phyloP scores from a whole-genome alignment of 1,139 yeast species.

The Kodamaea alishanica region DNA sequence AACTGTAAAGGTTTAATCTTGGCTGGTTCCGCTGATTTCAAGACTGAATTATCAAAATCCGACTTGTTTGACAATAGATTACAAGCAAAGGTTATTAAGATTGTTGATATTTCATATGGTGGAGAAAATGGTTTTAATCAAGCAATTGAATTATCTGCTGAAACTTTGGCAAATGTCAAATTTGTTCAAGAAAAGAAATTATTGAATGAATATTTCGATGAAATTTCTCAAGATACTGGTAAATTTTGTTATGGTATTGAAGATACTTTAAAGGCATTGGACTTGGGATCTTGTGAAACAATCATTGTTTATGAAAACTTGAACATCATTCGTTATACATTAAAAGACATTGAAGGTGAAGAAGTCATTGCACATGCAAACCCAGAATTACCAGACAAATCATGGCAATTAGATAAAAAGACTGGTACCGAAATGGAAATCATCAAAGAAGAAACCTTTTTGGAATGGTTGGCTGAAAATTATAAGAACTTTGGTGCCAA shows the following conservation, averaged over 20 bases:
- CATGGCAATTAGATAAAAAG: conserved; percentile 73
- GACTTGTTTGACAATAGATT: conserved; percentile 90
- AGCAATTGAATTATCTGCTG: conserved; percentile 96
- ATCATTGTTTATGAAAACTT: conserved; percentile 91
- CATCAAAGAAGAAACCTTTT: conserved; percentile 72
- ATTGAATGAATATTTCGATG: conserved; percentile 87
- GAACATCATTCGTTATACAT: conserved; percentile 76
- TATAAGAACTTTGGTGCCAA: conserved; percentile 92
- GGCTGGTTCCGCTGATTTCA: conserved; percentile 99
- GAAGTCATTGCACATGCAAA: conserved; percentile 71
- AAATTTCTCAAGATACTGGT: conserved; percentile 94
- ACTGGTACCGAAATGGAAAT: conserved; percentile 90
- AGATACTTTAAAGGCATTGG: conserved; percentile 92
- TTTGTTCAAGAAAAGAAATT: conserved; percentile 97
- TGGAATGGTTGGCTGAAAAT: conserved; percentile 98
- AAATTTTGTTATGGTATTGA: conserved; percentile 96
- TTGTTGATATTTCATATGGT: conserved; percentile 96
- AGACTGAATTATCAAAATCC: conserved; percentile 86
- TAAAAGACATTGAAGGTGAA: conserved; percentile 79
- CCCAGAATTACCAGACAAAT: conserved; percentile 70
- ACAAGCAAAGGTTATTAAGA: conserved; percentile 79
- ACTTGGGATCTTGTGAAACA: conserved; percentile 91
- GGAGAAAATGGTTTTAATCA: conserved; percentile 99
- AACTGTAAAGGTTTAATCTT: conserved; percentile 90
- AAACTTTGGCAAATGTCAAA: conserved; percentile 92